Base-by-base conservation (phyloP, 768 basidiomycete genomes). In the Pleurotus giganteus region DNA sequence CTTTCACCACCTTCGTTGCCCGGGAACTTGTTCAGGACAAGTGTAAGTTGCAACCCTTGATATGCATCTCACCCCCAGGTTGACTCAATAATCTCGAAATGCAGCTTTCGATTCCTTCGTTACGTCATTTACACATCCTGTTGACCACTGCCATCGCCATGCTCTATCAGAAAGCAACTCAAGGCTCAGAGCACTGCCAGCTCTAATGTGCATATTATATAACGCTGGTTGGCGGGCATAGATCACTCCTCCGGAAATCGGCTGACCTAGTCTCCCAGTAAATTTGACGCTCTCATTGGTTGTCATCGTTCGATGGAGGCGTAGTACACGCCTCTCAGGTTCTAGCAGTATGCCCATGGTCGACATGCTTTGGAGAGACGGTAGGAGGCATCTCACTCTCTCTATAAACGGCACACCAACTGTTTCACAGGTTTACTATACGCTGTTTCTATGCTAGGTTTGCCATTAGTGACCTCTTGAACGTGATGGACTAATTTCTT, bases 321-420 rank as follows among this genome's bases (percentile, higher is more conserved):
- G 49, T 5, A 36, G 17, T 24, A n/a, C 34, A 3, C 17, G n/a
- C 4, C n/a, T n/a, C 19, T 51, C 49, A 5, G 34, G 32, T 11
- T 51, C 49, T 11, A 17, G 11, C 9, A 37, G 32, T 37, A 13
- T 24, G 15, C 49, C n/a, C 9, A 5, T 51, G 11, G 24, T 37
- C 15, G 49, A 51, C n/a, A 51, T 51, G 49, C 49, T 51, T 3
- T 37, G 31, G 31, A 19, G 24, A 36, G 49, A 51, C 23, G 49
- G 49, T 51, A 28, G 0, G 34, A 23, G 9, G 5, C 26, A 26
- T 11, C n/a, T 7, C n/a, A 34, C 19, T 4, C 6, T 23, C 12
- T 13, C 8, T 34, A 5, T 9, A 37, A 12, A 1, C 15, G n/a
- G n/a, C 8, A 7, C 29, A n/a, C n/a, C 21, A 12, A 34, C 23